Conservation (phyloP, 225 moss, liverwort and hornwort genomes). For the Climacium dendroides region DNA sequence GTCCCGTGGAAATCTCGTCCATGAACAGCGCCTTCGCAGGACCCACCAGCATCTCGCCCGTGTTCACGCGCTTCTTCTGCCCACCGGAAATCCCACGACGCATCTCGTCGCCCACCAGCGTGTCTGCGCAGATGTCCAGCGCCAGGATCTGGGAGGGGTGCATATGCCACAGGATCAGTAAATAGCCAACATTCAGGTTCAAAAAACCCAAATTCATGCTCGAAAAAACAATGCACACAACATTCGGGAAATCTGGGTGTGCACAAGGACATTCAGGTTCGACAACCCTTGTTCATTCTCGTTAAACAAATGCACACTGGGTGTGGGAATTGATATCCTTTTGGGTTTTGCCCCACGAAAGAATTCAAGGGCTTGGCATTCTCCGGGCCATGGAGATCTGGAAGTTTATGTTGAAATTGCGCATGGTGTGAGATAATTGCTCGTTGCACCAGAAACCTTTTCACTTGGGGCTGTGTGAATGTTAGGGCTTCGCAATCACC, state of each 20-base stretch:
- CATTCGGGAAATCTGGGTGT: background rate
- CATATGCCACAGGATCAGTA: background rate
- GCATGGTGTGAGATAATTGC: background rate
- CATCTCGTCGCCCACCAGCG: constrained; percentile 43
- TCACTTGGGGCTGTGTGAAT: background rate
- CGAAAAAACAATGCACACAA: background rate
- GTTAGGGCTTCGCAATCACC: background rate
- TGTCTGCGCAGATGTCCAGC: constrained; percentile 43
- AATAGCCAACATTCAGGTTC: background rate
- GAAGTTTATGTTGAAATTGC: background rate
- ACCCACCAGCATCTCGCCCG: constrained; percentile 66
- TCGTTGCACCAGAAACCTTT: background rate
- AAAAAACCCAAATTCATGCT: background rate
- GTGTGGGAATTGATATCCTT: background rate
- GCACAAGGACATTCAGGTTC: background rate
- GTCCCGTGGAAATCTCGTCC: constrained; percentile 78
- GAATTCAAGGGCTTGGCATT: background rate
- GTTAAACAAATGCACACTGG: background rate
- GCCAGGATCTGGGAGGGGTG: background rate
- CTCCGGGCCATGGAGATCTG: too few relatives aligned
- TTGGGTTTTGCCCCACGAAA: too few relatives aligned
- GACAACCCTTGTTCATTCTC: background rate
- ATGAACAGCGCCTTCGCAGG: constrained; percentile 83
- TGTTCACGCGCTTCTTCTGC: constrained; percentile 43
- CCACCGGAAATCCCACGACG: constrained; percentile 43